Conservation (phyloP, 768 basidiomycete species). For the Macrocybe gigantea region DNA sequence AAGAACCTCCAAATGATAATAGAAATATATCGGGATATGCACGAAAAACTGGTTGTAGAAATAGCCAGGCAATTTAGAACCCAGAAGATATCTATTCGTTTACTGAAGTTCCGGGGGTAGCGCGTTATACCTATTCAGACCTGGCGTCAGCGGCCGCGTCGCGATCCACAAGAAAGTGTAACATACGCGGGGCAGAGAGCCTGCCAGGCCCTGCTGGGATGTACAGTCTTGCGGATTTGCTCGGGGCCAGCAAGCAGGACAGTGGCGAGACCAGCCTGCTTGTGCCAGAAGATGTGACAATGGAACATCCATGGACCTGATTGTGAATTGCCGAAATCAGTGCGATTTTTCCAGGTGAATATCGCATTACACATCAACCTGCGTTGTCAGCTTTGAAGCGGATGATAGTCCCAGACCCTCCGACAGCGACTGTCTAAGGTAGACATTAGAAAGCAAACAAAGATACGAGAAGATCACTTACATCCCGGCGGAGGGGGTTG, state of each 20-base stretch:
- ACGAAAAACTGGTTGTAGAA: too few relatives aligned
- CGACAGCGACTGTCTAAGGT: slow-evolving; percentile 13
- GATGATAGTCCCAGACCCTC: slow-evolving; percentile 17
- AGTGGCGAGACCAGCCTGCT: slow-evolving; percentile 35
- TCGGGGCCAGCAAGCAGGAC: slow-evolving; percentile 28
- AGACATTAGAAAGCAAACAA: neutral
- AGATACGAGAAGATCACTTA: neutral
- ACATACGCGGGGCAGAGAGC: slow-evolving; percentile 21
- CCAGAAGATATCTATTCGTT: neutral
- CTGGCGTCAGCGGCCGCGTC: neutral
- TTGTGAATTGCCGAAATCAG: neutral
- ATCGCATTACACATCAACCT: slow-evolving; percentile 1
- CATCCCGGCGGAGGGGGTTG: slow-evolving; percentile 37
- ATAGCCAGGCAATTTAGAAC: neutral
- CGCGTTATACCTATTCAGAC: slow-evolving; percentile 8
- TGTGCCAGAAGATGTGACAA: slow-evolving; percentile 33
- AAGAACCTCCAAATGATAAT: too few relatives aligned
- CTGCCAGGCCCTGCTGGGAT: slow-evolving; percentile 16
- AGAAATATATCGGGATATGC: too few relatives aligned
- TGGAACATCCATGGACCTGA: slow-evolving; percentile 19
- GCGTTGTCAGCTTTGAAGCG: slow-evolving; percentile 20
- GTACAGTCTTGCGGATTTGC: slow-evolving; percentile 6
- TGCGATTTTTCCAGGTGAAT: neutral
- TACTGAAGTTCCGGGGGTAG: slow-evolving; percentile 9
- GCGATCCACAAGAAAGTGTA: neutral